phyloP scores from a whole-genome alignment of 2,329 filamentous ascomycete species.

The Nemania sp. region DNA sequence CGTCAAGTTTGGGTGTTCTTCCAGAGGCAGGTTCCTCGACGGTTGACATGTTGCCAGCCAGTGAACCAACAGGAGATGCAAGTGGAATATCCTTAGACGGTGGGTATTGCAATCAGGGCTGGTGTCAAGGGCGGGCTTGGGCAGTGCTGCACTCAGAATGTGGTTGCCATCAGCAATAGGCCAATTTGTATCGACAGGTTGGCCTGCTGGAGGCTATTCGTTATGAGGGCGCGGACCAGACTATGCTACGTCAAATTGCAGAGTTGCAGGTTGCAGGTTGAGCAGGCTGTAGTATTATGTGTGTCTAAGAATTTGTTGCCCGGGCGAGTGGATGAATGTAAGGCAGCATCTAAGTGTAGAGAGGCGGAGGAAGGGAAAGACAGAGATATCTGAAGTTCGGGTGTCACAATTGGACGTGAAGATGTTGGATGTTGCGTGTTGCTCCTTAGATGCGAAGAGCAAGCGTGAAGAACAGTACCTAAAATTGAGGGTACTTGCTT shows the following conservation, averaged over 20 bases:
- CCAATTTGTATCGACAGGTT: constrained; percentile 2
- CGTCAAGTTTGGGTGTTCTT: constrained; percentile 31
- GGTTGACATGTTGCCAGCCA: constrained; percentile 38
- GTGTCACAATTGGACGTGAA: neutral
- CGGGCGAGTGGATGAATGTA: constrained; percentile 7
- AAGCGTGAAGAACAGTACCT: constrained; percentile 17
- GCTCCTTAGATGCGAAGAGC: neutral
- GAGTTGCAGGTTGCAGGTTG: no score
- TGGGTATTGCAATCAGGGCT: neutral
- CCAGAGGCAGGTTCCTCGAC: constrained; percentile 37
- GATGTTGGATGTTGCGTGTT: neutral
- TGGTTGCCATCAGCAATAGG: constrained; percentile 21
- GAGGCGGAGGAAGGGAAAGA: neutral
- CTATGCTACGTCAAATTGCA: constrained; percentile 26
- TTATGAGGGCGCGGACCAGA: constrained; percentile 22
- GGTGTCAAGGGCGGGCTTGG: constrained; percentile 5
- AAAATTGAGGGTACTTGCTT: constrained; percentile 7
- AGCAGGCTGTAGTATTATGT: neutral
- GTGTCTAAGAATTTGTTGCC: constrained; percentile 5
- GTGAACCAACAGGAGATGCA: constrained; percentile 12
- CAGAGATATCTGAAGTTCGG: neutral
- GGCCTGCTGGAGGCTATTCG: constrained; percentile 1
- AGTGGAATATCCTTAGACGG: neutral
- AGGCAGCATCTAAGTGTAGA: constrained; percentile 1
- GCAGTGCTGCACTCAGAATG: constrained; percentile 17